These are phyloP conservation scores for Colletotrichum zoysiae DNA, from an alignment of 2,329 filamentous ascomycete species.

Conservation along the genomic window DNA sequence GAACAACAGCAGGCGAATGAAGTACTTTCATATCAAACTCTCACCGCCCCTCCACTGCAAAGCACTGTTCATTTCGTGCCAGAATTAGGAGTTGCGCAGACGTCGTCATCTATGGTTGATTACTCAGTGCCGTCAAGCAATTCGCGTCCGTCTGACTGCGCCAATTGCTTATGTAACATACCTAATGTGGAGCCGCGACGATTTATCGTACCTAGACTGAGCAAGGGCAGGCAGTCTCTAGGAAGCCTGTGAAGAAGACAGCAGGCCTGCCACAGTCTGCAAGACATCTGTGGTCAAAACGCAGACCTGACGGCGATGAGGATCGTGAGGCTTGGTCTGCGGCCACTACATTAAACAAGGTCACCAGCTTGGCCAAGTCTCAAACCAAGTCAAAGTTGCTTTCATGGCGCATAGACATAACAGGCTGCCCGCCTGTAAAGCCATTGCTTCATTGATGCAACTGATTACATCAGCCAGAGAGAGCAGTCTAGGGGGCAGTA, in stretches of 20 bases:
- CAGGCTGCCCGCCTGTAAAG: background rate
- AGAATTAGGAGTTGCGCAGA: slow-evolving; percentile 24
- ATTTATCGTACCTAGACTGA: background rate
- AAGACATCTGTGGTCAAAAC: background rate
- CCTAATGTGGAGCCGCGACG: background rate
- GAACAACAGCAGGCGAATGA: background rate
- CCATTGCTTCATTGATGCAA: background rate
- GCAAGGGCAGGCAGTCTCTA: background rate
- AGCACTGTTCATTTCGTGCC: slow-evolving; percentile 34
- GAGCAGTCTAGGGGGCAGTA: background rate
- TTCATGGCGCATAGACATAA: background rate
- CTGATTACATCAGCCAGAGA: background rate
- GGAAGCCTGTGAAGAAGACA: background rate
- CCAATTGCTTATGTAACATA: slow-evolving; percentile 6
- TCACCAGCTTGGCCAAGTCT: background rate
- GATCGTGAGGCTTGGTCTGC: background rate
- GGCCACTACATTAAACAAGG: background rate
- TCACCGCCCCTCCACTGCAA: slow-evolving; percentile 31
- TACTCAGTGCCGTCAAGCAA: slow-evolving; percentile 6
- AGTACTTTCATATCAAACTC: slow-evolving; percentile 38
- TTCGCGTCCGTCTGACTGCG: background rate
- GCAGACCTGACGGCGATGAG: background rate
- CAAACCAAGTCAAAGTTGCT: background rate
- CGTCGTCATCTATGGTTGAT: slow-evolving; percentile 25
- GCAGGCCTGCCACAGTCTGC: background rate